Evolutionary conservation across 2,329 filamentous ascomycete genomes (phyloP), one percentile per base, ranked within the genome.

Genomic region (Colletotrichum caudatum): DNA sequence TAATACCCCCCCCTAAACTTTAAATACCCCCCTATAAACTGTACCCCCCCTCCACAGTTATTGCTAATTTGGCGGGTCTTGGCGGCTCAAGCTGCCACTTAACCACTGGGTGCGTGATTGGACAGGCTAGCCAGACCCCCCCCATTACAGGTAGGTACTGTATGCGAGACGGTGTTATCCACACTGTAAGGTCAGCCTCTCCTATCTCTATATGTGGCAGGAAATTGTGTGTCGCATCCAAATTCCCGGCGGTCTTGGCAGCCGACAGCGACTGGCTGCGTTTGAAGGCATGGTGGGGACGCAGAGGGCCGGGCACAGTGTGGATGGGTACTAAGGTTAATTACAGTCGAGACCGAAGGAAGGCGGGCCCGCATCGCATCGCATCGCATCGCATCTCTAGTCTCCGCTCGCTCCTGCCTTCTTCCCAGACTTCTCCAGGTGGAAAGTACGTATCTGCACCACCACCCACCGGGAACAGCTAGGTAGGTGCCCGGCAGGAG

Each of bases 241-340:
- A 71, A 64, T 71, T 64, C 69, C 69, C 53, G 54, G 33, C 14
- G 39, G 69, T 54, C 69, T 71, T 71, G 69, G 69, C 69, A 54
- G 14, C 50, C 14, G 12, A 11, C 20, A 37, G 65, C 29, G 35
- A 69, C 58, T 71, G 65, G 69, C 16, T 39, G 56, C 16, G 54
- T 20, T 64, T 29, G 7, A 12, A 26, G 18, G 41, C 16, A 44
- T 7, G 1, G 18, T 44, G 41, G 41, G 41, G 16, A 20, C 41
- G 1, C 14, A 18, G 39, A 18, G 39, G 39, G 39, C 1, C 5
- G 39, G 5, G 6, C 26, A 71, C 69, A 68, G 69, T 71, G 69
- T 39, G 64, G n/a, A 53, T 23, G 37, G 11, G 1, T 2, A 41
- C 26, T 37, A 44, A 46, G 33, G 41, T 61, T 62, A 41, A 61